Evolutionary conservation across 768 basidiomycete species (phyloP).

Genomic region (Hirschioporus abietinus): DNA sequence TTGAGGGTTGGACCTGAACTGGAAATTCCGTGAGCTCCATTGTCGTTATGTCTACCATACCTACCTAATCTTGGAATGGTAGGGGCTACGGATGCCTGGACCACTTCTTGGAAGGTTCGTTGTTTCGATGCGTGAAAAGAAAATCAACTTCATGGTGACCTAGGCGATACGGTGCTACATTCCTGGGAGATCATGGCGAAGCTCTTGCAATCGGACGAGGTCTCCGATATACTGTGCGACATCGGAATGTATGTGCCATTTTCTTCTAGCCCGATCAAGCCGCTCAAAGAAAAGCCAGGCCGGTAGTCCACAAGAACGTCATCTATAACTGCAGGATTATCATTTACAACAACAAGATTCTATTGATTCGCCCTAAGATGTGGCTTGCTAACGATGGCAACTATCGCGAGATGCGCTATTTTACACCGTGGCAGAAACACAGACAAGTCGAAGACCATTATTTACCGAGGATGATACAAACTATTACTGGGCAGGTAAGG

Average conservation of each 20-base stretch:
- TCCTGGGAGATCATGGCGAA: conserved; percentile 98
- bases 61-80: conserved; percentile 5
- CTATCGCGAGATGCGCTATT: conserved; percentile 85
- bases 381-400: conserved; percentile 99
- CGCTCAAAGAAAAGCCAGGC: conserved; percentile 50
- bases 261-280: not conserved
- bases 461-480: conserved; percentile 83
- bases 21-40: conserved; percentile 74
- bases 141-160: conserved; percentile 1
- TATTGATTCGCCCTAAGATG: conserved; percentile 98
- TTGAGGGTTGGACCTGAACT: conserved; percentile 94
- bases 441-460: conserved; percentile 88
- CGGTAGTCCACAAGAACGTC: conserved; percentile 95
- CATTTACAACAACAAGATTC: conserved; percentile 77
- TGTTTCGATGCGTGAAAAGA: not conserved
- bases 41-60: conserved; percentile 13
- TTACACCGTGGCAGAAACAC: conserved; percentile 93
- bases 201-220: conserved; percentile 74
- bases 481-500: conserved; percentile 80
- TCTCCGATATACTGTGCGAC: conserved; percentile 88
- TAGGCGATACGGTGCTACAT: conserved; percentile 93
- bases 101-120: conserved; percentile 89
- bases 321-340: conserved; percentile 96
- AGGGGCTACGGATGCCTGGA: conserved; percentile 98
- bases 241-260: conserved; percentile 76